These are phyloP conservation scores for Ceratocystis destructans DNA, from an alignment of 2,329 filamentous ascomycete species.

Conservation along the genomic window DNA sequence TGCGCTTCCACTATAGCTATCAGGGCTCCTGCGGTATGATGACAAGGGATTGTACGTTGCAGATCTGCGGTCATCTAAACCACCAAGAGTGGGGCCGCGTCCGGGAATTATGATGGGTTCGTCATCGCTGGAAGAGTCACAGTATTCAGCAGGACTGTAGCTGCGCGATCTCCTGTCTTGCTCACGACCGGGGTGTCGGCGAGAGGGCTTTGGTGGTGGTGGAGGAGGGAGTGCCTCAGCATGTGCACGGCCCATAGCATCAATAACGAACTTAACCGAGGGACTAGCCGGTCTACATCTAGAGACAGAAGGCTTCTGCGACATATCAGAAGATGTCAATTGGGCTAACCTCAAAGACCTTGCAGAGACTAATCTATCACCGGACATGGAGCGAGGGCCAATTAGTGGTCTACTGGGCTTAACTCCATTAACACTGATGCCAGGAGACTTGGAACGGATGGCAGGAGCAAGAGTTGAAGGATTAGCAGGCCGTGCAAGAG, in stretches of 20 bases:
- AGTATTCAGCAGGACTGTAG: conserved; percentile 28
- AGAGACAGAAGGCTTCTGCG: conserved; percentile 33
- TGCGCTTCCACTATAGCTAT: conserved; percentile 29
- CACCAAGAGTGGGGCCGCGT: conserved; percentile 40
- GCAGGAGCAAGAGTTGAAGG: conserved; percentile 38
- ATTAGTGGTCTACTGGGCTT: conserved; percentile 20
- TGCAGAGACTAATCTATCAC: conserved; percentile 37
- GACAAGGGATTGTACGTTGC: not conserved
- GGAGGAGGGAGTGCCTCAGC: conserved; percentile 32
- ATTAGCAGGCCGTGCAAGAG: conserved; percentile 28
- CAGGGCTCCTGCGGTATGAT: not conserved
- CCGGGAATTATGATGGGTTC: conserved; percentile 53
- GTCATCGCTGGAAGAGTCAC: conserved; percentile 47
- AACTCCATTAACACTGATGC: conserved; percentile 15
- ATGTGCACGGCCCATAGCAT: conserved; percentile 45
- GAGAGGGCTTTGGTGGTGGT: not conserved
- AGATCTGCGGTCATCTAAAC: conserved; percentile 36
- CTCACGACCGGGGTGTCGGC: conserved; percentile 9
- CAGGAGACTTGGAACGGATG: conserved; percentile 24
- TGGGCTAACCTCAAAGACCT: conserved; percentile 37
- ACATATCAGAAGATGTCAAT: conserved; percentile 38
- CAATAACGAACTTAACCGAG: conserved; percentile 50
- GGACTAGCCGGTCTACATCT: conserved; percentile 40
- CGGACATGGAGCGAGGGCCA: conserved; percentile 29
- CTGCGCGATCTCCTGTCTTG: conserved; percentile 18